Evolutionary conservation across 257 asterid species (phyloP).

Genomic region (Solanum chiquidenum): DNA sequence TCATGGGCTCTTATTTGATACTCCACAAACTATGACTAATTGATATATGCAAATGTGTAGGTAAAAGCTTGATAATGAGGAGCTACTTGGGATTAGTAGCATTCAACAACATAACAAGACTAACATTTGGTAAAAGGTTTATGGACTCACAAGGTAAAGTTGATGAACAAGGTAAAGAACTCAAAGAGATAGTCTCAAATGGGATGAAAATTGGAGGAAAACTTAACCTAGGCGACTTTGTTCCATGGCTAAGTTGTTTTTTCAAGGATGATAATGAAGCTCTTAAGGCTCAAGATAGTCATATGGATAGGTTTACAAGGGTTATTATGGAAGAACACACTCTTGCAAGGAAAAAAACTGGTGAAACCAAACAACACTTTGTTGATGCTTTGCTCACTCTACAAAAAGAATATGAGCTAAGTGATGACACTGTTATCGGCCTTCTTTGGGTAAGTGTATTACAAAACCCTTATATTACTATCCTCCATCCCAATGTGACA

Average conservation of each 20-base stretch:
- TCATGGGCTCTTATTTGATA: not conserved
- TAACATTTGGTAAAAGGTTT: constrained; percentile 2
- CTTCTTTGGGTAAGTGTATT: constrained; percentile 4
- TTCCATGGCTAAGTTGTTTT: constrained; percentile 12
- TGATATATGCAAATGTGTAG: not conserved
- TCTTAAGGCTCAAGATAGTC: not conserved
- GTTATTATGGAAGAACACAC: constrained; percentile 7
- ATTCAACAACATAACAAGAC: constrained; percentile 14
- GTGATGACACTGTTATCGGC: constrained; percentile 5
- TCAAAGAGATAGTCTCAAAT: constrained; percentile 2
- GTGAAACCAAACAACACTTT: constrained; percentile 4
- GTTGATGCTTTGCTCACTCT: constrained; percentile 14
- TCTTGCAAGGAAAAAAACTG: constrained; percentile 3
- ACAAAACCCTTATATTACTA: not conserved
- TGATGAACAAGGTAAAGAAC: constrained; percentile 6
- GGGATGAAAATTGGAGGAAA: constrained; percentile 10
- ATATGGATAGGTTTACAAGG: constrained; percentile 6
- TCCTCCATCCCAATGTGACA: not conserved
- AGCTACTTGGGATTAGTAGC: constrained; percentile 5
- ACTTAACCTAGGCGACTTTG: not conserved
- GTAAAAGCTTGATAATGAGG: not conserved
- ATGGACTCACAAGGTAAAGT: not conserved
- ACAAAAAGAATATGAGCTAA: constrained; percentile 4
- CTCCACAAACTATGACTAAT: not conserved
- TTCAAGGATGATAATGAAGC: constrained; percentile 1